Conservation (phyloP, 2,329 filamentous ascomycete species). For the Colletotrichum sansevieriae region DNA sequence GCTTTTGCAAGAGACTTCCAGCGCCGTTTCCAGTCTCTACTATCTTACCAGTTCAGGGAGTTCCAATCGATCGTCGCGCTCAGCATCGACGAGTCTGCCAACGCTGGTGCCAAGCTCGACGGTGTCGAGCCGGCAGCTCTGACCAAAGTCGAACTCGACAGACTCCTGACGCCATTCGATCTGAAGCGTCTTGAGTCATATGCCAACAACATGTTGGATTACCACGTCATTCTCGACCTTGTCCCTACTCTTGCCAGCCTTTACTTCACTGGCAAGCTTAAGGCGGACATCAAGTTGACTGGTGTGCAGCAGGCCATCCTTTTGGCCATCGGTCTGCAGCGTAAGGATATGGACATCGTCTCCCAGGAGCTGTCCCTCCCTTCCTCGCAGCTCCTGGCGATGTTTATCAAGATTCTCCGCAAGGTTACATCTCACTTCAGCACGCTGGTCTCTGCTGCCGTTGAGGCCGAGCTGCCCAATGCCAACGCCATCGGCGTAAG, state of each 20-base stretch:
- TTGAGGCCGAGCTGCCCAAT: slow-evolving; percentile 74
- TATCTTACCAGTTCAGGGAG: slow-evolving; percentile 91
- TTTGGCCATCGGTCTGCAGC: slow-evolving; percentile 90
- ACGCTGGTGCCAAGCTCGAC: slow-evolving; percentile 77
- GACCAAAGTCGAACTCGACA: slow-evolving; percentile 81
- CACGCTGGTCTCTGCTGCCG: slow-evolving; percentile 79
- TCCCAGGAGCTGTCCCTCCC: slow-evolving; percentile 83
- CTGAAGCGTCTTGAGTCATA: slow-evolving; percentile 96
- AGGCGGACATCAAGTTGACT: slow-evolving; percentile 75
- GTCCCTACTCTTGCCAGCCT: slow-evolving; percentile 84
- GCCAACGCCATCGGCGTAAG: slow-evolving; percentile 70
- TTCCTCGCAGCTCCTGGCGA: slow-evolving; percentile 86
- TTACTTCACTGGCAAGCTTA: slow-evolving; percentile 86
- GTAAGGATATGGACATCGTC: slow-evolving; percentile 85
- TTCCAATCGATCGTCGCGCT: slow-evolving; percentile 85
- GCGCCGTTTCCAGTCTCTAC: slow-evolving; percentile 87
- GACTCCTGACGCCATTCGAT: slow-evolving; percentile 87
- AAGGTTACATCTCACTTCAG: slow-evolving; percentile 88
- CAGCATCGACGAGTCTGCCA: slow-evolving; percentile 89
- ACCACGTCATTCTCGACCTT: slow-evolving; percentile 96
- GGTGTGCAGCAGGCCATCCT: slow-evolving; percentile 90
- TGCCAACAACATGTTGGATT: slow-evolving; percentile 96
- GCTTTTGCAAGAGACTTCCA: slow-evolving; percentile 96
- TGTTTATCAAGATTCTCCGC: slow-evolving; percentile 96
- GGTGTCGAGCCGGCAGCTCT: slow-evolving; percentile 64